These are phyloP conservation scores for Candida methanosorbosa DNA, from an alignment of 805 yeast genomes.

Conservation along the genomic window DNA sequence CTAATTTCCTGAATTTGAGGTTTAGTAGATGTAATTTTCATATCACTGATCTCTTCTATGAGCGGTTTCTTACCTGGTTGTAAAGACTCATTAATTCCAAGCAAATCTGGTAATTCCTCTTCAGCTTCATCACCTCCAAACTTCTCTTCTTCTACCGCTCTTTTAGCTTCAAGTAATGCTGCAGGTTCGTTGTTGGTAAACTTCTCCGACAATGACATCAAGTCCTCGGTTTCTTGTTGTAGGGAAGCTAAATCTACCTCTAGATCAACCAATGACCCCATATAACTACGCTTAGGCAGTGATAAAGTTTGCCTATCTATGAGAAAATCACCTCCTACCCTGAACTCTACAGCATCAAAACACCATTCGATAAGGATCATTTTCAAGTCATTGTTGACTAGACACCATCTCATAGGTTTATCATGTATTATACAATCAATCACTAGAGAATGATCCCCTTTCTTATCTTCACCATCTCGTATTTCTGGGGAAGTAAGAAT, in stretches of 20 bases:
- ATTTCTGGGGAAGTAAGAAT: constrained; percentile 55
- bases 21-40: constrained; percentile 6
- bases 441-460: constrained; percentile 54
- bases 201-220: constrained; percentile 19
- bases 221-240: constrained; percentile 26
- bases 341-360: constrained; percentile 61
- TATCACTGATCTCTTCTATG: constrained; percentile 45
- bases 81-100: not conserved
- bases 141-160: constrained; percentile 14
- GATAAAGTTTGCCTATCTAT: constrained; percentile 54
- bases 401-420: constrained; percentile 53
- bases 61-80: constrained; percentile 27
- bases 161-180: constrained; percentile 33
- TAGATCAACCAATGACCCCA: constrained; percentile 51
- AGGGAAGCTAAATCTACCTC: constrained; percentile 34
- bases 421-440: constrained; percentile 76
- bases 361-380: constrained; percentile 77
- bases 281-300: constrained; percentile 63
- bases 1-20: not conserved
- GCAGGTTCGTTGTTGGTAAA: constrained; percentile 33
- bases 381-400: constrained; percentile 47
- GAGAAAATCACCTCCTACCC: constrained; percentile 18
- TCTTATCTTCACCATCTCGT: constrained; percentile 53
- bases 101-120: constrained; percentile 2
- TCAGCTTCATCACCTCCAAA: constrained; percentile 1